These are phyloP conservation scores for Hyaloscypha variabilis DNA, from an alignment of 495 filamentous ascomycete species.

Conservation along the genomic window DNA sequence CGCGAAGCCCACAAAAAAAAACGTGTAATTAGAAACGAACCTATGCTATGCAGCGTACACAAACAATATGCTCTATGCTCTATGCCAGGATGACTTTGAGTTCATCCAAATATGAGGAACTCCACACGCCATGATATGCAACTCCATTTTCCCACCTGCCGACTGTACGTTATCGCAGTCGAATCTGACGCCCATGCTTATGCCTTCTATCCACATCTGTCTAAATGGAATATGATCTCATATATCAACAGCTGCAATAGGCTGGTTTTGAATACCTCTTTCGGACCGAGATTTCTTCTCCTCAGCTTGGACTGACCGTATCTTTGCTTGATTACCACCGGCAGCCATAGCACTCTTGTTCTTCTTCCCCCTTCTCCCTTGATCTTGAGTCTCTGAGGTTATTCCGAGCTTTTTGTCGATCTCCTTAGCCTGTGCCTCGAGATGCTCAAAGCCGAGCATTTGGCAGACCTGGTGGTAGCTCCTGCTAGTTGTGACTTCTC, in stretches of 20 bases:
- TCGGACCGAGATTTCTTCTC: constrained; percentile 21
- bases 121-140: background rate
- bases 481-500: constrained; percentile 55
- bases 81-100: too few relatives aligned
- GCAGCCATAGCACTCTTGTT: constrained; percentile 51
- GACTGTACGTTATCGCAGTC: background rate
- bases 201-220: background rate
- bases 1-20: too few relatives aligned
- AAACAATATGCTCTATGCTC: background rate
- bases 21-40: background rate
- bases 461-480: constrained; percentile 67
- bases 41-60: background rate
- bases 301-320: constrained; percentile 2
- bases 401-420: constrained; percentile 68
- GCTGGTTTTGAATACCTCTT: constrained; percentile 1
- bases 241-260: background rate
- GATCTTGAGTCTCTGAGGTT: constrained; percentile 44
- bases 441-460: constrained; percentile 60
- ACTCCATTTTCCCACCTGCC: background rate
- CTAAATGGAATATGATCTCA: background rate
- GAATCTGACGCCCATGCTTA: background rate
- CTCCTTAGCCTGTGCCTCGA: constrained; percentile 58
- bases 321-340: constrained; percentile 31
- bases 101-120: background rate
- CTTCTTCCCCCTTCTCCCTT: constrained; percentile 53